These are phyloP conservation scores for Petasospora fabianii DNA, from an alignment of 1,139 yeast genomes.

Conservation along the genomic window DNA sequence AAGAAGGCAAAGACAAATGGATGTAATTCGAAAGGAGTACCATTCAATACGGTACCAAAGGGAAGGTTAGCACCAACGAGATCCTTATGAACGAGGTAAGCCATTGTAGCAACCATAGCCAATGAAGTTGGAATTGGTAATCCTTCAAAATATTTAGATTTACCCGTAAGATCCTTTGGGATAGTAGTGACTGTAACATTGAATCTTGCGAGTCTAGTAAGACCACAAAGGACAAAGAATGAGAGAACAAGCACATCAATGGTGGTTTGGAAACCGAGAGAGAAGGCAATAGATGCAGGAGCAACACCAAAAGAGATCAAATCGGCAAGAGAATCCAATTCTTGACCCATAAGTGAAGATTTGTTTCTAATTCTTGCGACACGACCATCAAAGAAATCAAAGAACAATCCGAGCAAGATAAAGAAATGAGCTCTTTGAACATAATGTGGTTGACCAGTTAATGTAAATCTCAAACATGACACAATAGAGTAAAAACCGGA, in stretches of 20 bases:
- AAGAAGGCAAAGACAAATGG: conserved; percentile 61
- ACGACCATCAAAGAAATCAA: conserved; percentile 94
- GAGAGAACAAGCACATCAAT: conserved; percentile 72
- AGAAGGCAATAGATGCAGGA: conserved; percentile 89
- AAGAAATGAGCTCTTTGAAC: conserved; percentile 88
- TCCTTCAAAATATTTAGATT: conserved; percentile 69
- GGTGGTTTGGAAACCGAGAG: conserved; percentile 84
- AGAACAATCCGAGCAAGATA: conserved; percentile 83
- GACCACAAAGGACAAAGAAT: conserved; percentile 88
- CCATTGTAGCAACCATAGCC: conserved; percentile 69
- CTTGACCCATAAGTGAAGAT: conserved; percentile 94
- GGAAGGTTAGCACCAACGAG: conserved; percentile 49
- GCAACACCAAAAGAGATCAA: conserved; percentile 89
- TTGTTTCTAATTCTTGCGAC: conserved; percentile 94
- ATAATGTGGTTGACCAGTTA: conserved; percentile 64
- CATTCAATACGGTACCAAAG: conserved; percentile 55
- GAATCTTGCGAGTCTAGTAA: conserved; percentile 90
- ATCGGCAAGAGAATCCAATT: conserved; percentile 93
- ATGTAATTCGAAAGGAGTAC: conserved; percentile 67
- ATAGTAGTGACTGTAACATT: conserved; percentile 90
- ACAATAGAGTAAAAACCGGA: conserved; percentile 87
- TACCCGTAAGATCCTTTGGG: conserved; percentile 41
- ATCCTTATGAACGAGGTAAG: conserved; percentile 51
- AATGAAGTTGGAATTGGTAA: conserved; percentile 87
- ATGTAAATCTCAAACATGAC: conserved; percentile 76